phyloP scores from a whole-genome alignment of 345 rosid species.

The Crucihimalaya himalaica region DNA sequence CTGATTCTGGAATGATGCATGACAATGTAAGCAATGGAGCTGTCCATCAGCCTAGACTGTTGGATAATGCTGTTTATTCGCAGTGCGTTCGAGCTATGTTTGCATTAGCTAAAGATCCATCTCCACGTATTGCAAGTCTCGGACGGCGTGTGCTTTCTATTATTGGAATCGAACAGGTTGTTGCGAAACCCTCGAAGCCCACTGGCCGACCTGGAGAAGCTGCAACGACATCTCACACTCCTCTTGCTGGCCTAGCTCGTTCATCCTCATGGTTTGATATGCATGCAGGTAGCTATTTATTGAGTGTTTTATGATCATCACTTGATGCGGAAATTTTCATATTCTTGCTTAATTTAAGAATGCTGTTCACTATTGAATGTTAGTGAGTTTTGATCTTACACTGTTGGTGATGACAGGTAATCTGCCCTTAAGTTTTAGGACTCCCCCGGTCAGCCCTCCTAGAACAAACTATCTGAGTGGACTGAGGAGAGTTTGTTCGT shows the following conservation, averaged over 20 bases:
- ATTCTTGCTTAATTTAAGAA: constrained; percentile 20
- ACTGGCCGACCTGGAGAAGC: constrained; percentile 60
- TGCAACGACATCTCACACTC: constrained; percentile 54
- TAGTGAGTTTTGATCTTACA: constrained; percentile 27
- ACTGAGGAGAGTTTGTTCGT: constrained; percentile 90
- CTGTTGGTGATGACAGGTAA: constrained; percentile 68
- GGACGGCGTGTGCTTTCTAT: constrained; percentile 83
- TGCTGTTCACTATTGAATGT: not conserved
- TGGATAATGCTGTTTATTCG: constrained; percentile 79
- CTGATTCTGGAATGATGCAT: constrained; percentile 81
- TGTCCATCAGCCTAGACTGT: constrained; percentile 61
- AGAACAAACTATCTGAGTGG: constrained; percentile 75
- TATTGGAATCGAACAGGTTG: constrained; percentile 92
- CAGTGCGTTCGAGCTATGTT: constrained; percentile 81
- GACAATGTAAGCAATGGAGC: constrained; percentile 84
- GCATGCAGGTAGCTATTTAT: constrained; percentile 65
- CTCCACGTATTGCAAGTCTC: constrained; percentile 81
- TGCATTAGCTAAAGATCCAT: constrained; percentile 93
- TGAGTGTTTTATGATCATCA: constrained; percentile 16
- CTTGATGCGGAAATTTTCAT: constrained; percentile 5
- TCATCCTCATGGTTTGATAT: constrained; percentile 97
- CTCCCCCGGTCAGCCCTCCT: constrained; percentile 99
- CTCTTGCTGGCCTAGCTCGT: constrained; percentile 77
- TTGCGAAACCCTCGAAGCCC: constrained; percentile 64
- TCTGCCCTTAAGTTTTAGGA: constrained; percentile 82